Evolutionary conservation across 2,329 filamentous ascomycete species (phyloP).

Genomic region (Alternaria sp.): DNA sequence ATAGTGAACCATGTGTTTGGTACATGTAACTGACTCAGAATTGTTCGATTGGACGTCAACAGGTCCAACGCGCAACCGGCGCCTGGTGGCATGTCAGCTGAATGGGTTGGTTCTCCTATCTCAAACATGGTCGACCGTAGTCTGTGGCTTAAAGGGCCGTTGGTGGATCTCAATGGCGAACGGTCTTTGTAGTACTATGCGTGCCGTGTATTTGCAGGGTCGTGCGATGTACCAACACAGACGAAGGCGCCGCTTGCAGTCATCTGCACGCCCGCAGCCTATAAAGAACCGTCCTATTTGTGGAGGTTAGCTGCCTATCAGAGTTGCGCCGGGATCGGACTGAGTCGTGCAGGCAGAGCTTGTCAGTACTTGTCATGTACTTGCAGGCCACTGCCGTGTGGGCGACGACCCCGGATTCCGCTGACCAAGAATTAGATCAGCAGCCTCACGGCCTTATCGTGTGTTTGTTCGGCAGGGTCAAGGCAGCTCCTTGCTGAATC

Average conservation of each 20-base stretch:
- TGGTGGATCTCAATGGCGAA: not conserved
- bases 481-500: conserved; percentile 9
- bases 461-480: not conserved
- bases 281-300: conserved; percentile 6
- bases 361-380: conserved; percentile 4
- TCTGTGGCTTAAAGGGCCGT: not conserved
- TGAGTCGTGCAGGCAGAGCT: conserved; percentile 13
- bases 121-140: not conserved
- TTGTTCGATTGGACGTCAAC: not conserved
- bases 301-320: not conserved
- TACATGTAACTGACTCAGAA: not conserved
- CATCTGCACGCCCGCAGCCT: conserved; percentile 6
- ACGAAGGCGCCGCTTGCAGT: conserved; percentile 1
- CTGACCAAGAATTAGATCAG: conserved; percentile 24
- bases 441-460: conserved; percentile 17
- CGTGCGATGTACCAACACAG: not conserved
- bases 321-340: conserved; percentile 1
- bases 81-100: not conserved
- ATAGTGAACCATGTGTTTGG: not conserved
- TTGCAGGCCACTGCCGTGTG: conserved; percentile 11
- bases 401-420: conserved; percentile 23
- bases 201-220: not conserved
- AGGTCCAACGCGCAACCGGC: not conserved
- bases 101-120: not conserved
- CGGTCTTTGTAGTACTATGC: not conserved